Percentiles rank a stretch among this genome's conserved stretches.
These are phyloP conservation scores for Lasiodiplodia theobromae DNA, from an alignment of 2,329 filamentous ascomycete genomes.

Conservation along the genomic window DNA sequence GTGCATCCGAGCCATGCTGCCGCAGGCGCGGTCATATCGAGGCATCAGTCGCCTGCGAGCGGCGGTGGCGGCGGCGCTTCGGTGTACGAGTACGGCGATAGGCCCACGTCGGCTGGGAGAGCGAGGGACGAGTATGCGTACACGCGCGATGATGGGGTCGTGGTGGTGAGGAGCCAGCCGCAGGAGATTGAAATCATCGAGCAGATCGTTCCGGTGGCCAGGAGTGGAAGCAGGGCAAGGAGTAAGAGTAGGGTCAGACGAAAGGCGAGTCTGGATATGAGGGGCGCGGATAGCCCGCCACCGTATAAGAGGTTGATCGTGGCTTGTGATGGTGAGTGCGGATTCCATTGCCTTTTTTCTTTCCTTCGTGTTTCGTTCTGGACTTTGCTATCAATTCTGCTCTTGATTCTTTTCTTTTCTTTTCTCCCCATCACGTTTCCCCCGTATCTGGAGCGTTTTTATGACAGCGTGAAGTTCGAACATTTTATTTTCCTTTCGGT, in stretches of 20 bases:
- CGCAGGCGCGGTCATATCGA: neutral
- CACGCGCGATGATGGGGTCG: constrained; percentile 19
- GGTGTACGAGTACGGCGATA: constrained; percentile 2
- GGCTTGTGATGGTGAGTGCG: constrained; percentile 46
- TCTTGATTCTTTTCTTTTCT: neutral
- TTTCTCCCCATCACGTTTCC: neutral
- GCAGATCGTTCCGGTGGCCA: constrained; percentile 14
- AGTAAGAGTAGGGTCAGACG: constrained; percentile 24
- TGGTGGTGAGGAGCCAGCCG: constrained; percentile 21
- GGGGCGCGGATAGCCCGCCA: constrained; percentile 20
- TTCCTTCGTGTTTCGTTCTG: neutral
- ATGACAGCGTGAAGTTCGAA: neutral
- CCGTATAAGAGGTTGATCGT: constrained; percentile 47
- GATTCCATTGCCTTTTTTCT: neutral
- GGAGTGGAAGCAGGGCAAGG: constrained; percentile 12
- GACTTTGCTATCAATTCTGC: neutral
- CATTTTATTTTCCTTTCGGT: neutral
- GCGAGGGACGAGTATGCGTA: constrained; percentile 12
- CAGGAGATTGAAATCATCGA: constrained; percentile 28
- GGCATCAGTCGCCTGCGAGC: neutral
- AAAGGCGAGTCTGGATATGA: constrained; percentile 28
- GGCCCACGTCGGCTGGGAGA: neutral
- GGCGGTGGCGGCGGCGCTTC: neutral
- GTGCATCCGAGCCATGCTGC: neutral
- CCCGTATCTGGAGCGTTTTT: neutral